Base-by-base conservation (phyloP, 768 basidiomycete species). In the Psilocybe tampanensis region DNA sequence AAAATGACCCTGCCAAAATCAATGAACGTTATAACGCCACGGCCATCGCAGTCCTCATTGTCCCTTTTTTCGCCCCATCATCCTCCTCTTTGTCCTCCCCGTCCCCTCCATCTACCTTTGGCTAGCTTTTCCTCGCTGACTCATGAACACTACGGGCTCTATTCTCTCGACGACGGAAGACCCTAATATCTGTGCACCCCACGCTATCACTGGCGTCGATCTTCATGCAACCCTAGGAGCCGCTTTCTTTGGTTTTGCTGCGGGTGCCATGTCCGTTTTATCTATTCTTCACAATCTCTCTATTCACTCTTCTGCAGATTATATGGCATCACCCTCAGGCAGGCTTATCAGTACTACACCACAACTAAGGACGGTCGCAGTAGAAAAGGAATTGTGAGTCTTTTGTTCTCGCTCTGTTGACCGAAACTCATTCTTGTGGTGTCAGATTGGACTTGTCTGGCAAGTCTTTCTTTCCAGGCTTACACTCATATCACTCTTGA, bases 221-320 rank as follows among this genome's bases (percentile, higher is more conserved):
- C 21, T 66, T 18, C 59, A 60, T 44, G 24, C 64, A 22, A 70
- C 68, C 5, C 47, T 72, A 17, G 66, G 64, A 1, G 66, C 66
- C 5, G 71, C 68, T 7, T 71, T 70, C 58, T 68, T 69, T 56
- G 71, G 71, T 21, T 72, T 66, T 58, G 59, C 68, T 24, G 62
- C 65, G 32, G 68, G 70, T 22, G 68, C 71, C 29, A 63, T 69
- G 71, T 72, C 47, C 50, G 70, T 67, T 6, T 39, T 39, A 17
- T 18, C 21, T 11, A 9, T n/a, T 41, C 19, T 18, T 32, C 47
- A 11, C 39, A 21, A 47, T n/a, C 15, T 32, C 9, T 52, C 18
- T 50, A 32, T 45, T 32, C 15, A 19, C 26, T 24, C 18, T 43
- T 6, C 9, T 19, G 6, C 53, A 72, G 69, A 45, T 52, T 72